A percentile compares a stretch with the other conserved stretches of the same genome.
These are phyloP conservation scores for Dentiscutata heterogama DNA, from an alignment of 371 early-diverging fungal species.

Conservation along the genomic window DNA sequence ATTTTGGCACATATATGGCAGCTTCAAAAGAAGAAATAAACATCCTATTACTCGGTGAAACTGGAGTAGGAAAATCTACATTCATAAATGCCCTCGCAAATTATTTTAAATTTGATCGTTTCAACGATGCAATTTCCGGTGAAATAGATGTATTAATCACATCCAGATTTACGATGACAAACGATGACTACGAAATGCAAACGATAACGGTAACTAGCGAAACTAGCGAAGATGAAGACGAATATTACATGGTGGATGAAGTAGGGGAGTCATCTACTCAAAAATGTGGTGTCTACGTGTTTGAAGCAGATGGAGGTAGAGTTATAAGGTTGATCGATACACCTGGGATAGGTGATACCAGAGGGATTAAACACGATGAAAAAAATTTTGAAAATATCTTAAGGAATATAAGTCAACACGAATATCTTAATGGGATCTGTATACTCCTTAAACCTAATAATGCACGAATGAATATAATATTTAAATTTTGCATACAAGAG, in stretches of 20 bases:
- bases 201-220: background rate
- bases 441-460: constrained; percentile 49
- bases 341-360: constrained; percentile 50
- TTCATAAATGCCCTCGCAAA: constrained; percentile 49
- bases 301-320: constrained; percentile 40
- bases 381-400: constrained; percentile 50
- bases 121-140: constrained; percentile 44
- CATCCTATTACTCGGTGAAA: constrained; percentile 50
- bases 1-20: background rate
- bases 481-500: constrained; percentile 50
- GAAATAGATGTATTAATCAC: constrained; percentile 47
- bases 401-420: constrained; percentile 44
- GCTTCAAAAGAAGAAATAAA: constrained; percentile 46
- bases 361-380: constrained; percentile 49
- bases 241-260: background rate
- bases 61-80: constrained; percentile 51
- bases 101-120: constrained; percentile 46
- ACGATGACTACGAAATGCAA: background rate
- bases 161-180: constrained; percentile 23
- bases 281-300: constrained; percentile 46
- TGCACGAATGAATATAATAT: constrained; percentile 45
- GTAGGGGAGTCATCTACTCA: constrained; percentile 47
- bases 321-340: constrained; percentile 49
- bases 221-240: background rate
- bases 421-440: constrained; percentile 49